phyloP scores from a whole-genome alignment of 2,329 filamentous ascomycete species.

The Talaromyces sp. region DNA sequence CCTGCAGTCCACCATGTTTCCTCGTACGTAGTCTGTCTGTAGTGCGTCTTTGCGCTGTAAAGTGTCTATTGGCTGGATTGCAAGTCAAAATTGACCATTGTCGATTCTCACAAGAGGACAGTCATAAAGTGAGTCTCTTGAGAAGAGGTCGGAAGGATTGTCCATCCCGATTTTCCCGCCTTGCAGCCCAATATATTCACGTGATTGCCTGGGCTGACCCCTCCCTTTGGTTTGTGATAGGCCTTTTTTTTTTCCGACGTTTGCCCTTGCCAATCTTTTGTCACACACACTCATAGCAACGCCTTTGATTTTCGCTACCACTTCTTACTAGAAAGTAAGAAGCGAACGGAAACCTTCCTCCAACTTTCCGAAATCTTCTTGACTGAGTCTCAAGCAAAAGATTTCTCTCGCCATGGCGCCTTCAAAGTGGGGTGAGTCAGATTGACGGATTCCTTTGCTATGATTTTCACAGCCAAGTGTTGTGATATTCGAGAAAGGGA shows the following conservation, averaged over 20 bases:
- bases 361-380: not conserved
- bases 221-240: constrained; percentile 15
- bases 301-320: not conserved
- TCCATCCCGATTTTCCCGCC: not conserved
- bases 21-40: not conserved
- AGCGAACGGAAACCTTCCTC: not conserved
- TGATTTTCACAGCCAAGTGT: not conserved
- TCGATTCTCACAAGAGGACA: no score
- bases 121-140: not conserved
- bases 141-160: not conserved
- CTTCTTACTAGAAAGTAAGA: not conserved
- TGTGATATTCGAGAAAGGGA: not conserved
- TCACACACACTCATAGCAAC: not conserved
- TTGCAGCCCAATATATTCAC: constrained; percentile 15
- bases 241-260: not conserved
- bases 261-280: constrained; percentile 4
- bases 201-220: constrained; percentile 12
- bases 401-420: constrained; percentile 40
- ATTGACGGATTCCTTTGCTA: not conserved
- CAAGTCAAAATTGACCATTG: not conserved
- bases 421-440: constrained; percentile 50
- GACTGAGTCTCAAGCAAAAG: not conserved
- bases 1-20: not conserved
- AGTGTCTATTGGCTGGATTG: not conserved
- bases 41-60: not conserved